Percentiles rank a stretch among this genome's conserved stretches.
Evolutionary conservation across 768 basidiomycete genomes (phyloP).

Genomic region (Pleurotus cornucopiae): DNA sequence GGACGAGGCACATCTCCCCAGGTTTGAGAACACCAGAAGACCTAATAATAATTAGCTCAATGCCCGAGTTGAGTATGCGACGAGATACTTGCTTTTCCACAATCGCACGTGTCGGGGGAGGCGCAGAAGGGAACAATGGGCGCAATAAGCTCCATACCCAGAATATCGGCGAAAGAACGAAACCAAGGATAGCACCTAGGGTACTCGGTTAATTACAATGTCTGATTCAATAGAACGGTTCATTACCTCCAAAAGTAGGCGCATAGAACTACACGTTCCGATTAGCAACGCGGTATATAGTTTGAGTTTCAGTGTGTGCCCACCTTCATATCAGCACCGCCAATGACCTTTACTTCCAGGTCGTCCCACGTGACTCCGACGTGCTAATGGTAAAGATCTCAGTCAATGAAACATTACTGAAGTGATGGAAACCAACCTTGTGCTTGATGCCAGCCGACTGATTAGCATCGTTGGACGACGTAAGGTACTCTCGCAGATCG

Average conservation of each 20-base stretch:
- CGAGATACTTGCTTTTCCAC: slow-evolving; percentile 45
- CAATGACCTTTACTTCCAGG: slow-evolving; percentile 57
- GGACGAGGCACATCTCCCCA: slow-evolving; percentile 83
- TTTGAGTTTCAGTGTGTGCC: slow-evolving; percentile 4
- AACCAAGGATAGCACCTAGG: slow-evolving; percentile 47
- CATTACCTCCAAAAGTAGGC: slow-evolving; percentile 52
- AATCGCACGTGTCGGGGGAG: slow-evolving; percentile 44
- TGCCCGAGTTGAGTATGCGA: background rate
- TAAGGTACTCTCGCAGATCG: slow-evolving; percentile 65
- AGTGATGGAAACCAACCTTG: slow-evolving; percentile 31
- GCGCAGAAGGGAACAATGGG: slow-evolving; percentile 33
- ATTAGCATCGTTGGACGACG: slow-evolving; percentile 62
- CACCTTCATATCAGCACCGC: slow-evolving; percentile 55
- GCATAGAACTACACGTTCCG: slow-evolving; percentile 42
- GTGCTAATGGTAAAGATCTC: slow-evolving; percentile 31
- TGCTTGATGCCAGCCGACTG: slow-evolving; percentile 64
- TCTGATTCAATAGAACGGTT: background rate
- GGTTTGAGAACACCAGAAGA: slow-evolving; percentile 68
- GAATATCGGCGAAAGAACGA: slow-evolving; percentile 48
- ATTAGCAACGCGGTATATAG: background rate
- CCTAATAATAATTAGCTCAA: slow-evolving; percentile 21
- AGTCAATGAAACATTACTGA: background rate
- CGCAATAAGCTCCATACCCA: slow-evolving; percentile 41
- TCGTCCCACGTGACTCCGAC: slow-evolving; percentile 76
- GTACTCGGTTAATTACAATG: background rate